These are phyloP conservation scores for Colletotrichum gloeosporioides DNA, from an alignment of 2,329 filamentous ascomycete genomes.

Conservation along the genomic window DNA sequence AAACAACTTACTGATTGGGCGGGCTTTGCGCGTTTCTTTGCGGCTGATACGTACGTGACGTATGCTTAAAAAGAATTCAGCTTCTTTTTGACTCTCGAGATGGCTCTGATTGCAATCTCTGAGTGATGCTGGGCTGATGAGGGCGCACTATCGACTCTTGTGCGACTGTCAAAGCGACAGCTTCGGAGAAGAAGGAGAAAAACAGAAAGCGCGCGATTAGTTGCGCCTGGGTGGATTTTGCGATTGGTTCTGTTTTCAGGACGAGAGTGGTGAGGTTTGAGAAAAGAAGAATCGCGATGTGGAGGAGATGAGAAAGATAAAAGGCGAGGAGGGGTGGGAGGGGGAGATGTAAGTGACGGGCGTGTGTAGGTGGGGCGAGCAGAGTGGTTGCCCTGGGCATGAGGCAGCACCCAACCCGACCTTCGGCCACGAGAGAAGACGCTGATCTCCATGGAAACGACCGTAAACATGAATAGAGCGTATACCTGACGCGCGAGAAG, in stretches of 20 bases:
- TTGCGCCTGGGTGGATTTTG: background rate
- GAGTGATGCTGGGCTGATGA: background rate
- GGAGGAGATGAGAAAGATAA: background rate
- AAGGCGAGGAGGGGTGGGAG: background rate
- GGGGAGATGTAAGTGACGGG: background rate
- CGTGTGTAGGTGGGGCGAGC: background rate
- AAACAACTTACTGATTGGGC: background rate
- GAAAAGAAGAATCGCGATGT: background rate
- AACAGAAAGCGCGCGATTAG: background rate
- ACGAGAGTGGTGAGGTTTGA: background rate
- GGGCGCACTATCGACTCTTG: accelerated
- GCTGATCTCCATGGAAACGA: background rate
- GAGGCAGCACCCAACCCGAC: background rate
- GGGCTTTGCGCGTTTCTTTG: background rate
- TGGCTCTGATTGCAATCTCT: background rate
- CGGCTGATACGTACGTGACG: background rate
- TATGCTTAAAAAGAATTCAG: background rate
- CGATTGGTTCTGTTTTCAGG: background rate
- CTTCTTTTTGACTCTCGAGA: accelerated
- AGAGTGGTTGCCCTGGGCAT: background rate
- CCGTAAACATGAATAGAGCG: accelerated
- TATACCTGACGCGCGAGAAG: background rate
- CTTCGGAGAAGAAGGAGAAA: background rate
- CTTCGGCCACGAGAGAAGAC: background rate
- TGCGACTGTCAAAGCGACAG: background rate